Evolutionary conservation across 2,329 filamentous ascomycete genomes (phyloP).

Genomic region (Alternaria angustiovoidea): DNA sequence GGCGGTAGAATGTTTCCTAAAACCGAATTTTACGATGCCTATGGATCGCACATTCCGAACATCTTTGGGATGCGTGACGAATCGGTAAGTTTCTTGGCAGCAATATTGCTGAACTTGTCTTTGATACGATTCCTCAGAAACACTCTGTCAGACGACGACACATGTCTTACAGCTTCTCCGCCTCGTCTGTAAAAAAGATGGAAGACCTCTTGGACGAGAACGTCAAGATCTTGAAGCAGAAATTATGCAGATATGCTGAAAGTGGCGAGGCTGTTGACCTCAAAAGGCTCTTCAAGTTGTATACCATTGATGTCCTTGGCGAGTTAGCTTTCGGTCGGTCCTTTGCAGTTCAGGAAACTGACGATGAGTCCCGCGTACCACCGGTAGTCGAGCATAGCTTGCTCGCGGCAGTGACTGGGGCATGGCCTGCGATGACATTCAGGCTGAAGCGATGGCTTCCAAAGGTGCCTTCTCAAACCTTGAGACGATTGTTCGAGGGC

Average conservation of each 20-base stretch:
- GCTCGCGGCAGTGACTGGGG: background rate
- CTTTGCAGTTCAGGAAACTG: background rate
- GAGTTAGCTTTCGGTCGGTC: background rate
- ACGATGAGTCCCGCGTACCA: background rate
- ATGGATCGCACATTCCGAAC: background rate
- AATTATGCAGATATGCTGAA: background rate
- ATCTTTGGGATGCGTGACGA: background rate
- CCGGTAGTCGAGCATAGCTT: background rate
- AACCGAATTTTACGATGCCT: background rate
- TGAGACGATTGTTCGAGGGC: background rate
- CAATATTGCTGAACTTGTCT: background rate
- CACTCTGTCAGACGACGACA: background rate
- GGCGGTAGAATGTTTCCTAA: background rate
- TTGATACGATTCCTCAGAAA: background rate
- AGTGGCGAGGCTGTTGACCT: background rate
- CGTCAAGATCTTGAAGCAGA: background rate
- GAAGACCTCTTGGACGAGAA: background rate
- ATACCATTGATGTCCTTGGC: background rate
- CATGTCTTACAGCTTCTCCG: background rate
- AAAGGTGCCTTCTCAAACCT: background rate
- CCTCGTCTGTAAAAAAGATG: background rate
- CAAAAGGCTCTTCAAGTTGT: background rate
- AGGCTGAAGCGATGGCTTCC: background rate
- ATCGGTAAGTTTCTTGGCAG: background rate
- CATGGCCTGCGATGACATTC: background rate